Evolutionary conservation across 805 yeast species (phyloP).

Genomic region (Candida peoriensis): DNA sequence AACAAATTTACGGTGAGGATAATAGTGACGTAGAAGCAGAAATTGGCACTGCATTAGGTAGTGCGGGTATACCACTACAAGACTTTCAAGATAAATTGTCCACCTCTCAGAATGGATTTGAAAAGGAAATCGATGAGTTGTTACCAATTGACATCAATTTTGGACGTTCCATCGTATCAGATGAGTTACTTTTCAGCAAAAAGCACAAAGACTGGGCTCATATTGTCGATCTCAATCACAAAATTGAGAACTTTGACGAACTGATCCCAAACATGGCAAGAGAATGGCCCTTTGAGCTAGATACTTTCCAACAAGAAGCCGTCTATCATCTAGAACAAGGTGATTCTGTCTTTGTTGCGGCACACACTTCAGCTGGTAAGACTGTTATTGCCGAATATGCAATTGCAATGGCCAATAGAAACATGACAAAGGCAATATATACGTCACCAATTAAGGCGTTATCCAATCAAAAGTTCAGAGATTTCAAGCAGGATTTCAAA

Average conservation of each 20-base stretch:
- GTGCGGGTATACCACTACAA: constrained; percentile 5
- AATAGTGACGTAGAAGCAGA: background rate
- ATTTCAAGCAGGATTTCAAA: constrained; percentile 72
- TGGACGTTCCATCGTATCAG: constrained; percentile 31
- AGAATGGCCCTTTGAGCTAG: constrained; percentile 91
- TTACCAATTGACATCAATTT: constrained; percentile 48
- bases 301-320: constrained; percentile 95
- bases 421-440: constrained; percentile 95
- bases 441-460: constrained; percentile 94
- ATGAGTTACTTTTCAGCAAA: constrained; percentile 23
- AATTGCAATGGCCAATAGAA: constrained; percentile 91
- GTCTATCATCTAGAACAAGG: constrained; percentile 95
- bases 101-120: constrained; percentile 14
- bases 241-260: constrained; percentile 78
- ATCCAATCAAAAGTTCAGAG: constrained; percentile 86
- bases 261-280: constrained; percentile 92
- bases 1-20: constrained; percentile 23
- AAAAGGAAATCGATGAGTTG: constrained; percentile 41
- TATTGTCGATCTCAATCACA: constrained; percentile 80
- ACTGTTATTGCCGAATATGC: constrained; percentile 99
- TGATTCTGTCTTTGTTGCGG: constrained; percentile 97
- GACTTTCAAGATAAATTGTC: constrained; percentile 1
- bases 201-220: constrained; percentile 82
- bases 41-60: background rate
- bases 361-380: constrained; percentile 98